These are phyloP conservation scores for Psilocybe cyanescens DNA, from an alignment of 768 basidiomycete species.

Conservation along the genomic window DNA sequence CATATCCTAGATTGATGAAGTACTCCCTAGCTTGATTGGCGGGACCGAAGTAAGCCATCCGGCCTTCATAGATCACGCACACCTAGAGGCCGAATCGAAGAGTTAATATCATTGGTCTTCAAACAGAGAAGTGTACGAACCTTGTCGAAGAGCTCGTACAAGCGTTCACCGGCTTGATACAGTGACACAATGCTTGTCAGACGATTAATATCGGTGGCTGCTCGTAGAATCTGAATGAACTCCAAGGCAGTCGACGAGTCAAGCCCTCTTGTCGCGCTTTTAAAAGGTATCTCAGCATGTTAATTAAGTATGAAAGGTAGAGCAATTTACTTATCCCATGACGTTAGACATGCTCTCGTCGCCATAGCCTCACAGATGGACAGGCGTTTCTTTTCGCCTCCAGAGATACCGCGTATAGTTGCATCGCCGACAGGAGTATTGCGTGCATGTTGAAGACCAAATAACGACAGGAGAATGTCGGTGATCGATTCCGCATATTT, in stretches of 20 bases:
- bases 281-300: neutral
- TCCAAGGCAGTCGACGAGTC: slow-evolving; percentile 76
- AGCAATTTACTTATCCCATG: slow-evolving; percentile 66
- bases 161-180: slow-evolving; percentile 79
- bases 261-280: slow-evolving; percentile 67
- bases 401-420: slow-evolving; percentile 71
- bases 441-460: slow-evolving; percentile 75
- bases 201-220: slow-evolving; percentile 58
- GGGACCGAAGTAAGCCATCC: slow-evolving; percentile 77
- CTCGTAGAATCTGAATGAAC: slow-evolving; percentile 67
- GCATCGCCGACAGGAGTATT: slow-evolving; percentile 82
- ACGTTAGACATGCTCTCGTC: slow-evolving; percentile 55
- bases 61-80: slow-evolving; percentile 75
- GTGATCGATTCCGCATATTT: slow-evolving; percentile 43
- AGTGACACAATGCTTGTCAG: slow-evolving; percentile 73
- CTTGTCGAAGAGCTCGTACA: slow-evolving; percentile 75
- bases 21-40: slow-evolving; percentile 67
- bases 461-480: slow-evolving; percentile 64
- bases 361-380: slow-evolving; percentile 72
- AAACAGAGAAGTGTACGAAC: neutral
- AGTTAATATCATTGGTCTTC: neutral
- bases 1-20: slow-evolving; percentile 68
- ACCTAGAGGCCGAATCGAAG: slow-evolving; percentile 37
- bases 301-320: neutral
- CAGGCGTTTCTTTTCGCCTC: slow-evolving; percentile 83